A percentile compares a stretch with the other conserved stretches of the same genome.
Conservation (phyloP, 2,329 filamentous ascomycete species). For the Aspergillus tubingensis region DNA sequence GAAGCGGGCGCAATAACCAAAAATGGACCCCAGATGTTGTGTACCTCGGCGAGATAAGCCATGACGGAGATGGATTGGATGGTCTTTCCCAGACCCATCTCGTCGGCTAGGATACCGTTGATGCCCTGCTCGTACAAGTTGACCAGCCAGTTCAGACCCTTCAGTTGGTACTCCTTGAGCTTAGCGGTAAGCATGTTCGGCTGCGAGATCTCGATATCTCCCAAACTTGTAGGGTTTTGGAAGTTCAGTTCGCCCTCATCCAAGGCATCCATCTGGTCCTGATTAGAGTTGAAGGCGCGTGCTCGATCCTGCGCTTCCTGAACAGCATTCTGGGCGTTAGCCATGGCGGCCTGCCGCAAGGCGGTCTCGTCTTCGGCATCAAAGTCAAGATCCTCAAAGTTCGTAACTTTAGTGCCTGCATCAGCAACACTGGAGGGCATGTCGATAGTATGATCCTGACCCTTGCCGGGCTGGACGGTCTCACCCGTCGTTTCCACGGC, state of each 20-base stretch:
- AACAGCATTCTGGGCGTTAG: constrained; percentile 94
- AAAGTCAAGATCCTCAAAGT: constrained; percentile 93
- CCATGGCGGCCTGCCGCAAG: constrained; percentile 80
- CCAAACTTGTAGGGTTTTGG: constrained; percentile 94
- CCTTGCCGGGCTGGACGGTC: constrained; percentile 34
- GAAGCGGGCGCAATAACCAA: constrained; percentile 94
- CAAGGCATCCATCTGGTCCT: constrained; percentile 68
- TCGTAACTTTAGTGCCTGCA: constrained; percentile 73
- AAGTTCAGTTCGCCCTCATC: constrained; percentile 99
- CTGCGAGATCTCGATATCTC: constrained; percentile 90
- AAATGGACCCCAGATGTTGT: constrained; percentile 98
- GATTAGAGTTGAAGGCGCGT: constrained; percentile 81
- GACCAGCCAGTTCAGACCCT: constrained; percentile 98
- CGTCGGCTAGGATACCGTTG: constrained; percentile 97
- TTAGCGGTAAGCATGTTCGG: constrained; percentile 91
- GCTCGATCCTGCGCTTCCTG: constrained; percentile 92
- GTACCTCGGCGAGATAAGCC: constrained; percentile 95
- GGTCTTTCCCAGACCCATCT: constrained; percentile 99
- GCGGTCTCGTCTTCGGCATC: constrained; percentile 89
- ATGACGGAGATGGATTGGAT: constrained; percentile 99
- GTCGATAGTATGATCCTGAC: constrained; percentile 47
- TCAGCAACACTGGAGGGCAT: constrained; percentile 51
- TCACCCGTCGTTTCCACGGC: constrained; percentile 63
- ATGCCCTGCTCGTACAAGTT: constrained; percentile 99
- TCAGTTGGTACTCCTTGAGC: constrained; percentile 97